Conservation (phyloP, 2,329 filamentous ascomycete genomes). For the Epichloe aotearoae region DNA sequence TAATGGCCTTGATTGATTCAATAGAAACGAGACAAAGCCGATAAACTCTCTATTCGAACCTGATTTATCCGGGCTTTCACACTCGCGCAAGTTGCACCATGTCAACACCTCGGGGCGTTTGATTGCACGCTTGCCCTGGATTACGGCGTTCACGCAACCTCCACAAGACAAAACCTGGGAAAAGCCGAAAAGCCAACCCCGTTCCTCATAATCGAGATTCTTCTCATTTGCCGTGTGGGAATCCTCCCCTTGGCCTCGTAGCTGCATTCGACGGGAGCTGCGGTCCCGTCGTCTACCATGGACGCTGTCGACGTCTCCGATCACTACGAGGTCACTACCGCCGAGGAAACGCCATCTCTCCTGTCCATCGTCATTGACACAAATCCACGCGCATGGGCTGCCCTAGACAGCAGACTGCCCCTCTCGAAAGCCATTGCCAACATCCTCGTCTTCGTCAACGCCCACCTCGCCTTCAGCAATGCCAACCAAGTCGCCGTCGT, state of each 20-base stretch:
- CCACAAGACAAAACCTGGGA: too few relatives aligned
- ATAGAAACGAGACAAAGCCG: not conserved
- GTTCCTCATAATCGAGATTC: too few relatives aligned
- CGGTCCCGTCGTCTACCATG: conserved; percentile 26
- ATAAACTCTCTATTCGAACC: too few relatives aligned
- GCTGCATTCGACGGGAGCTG: conserved; percentile 14
- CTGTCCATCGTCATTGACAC: conserved; percentile 89
- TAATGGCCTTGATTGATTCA: not conserved
- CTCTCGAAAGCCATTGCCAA: conserved; percentile 75
- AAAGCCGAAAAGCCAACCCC: too few relatives aligned
- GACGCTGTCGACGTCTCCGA: conserved; percentile 42
- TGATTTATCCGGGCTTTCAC: too few relatives aligned
- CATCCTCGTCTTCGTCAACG: conserved; percentile 91
- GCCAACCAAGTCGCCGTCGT: conserved; percentile 86
- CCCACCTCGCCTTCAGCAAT: conserved; percentile 87
- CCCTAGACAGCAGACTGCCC: conserved; percentile 60
- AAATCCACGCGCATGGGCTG: conserved; percentile 87
- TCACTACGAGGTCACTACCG: conserved; percentile 43
- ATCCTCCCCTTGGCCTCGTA: conserved; percentile 17
- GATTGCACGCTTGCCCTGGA: not conserved
- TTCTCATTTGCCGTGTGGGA: too few relatives aligned
- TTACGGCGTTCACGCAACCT: too few relatives aligned
- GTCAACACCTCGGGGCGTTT: not conserved
- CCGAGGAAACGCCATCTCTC: conserved; percentile 59
- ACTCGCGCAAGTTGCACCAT: not conserved